Conservation (phyloP, 2,329 filamentous ascomycete genomes). For the Sporothrix protearum region DNA sequence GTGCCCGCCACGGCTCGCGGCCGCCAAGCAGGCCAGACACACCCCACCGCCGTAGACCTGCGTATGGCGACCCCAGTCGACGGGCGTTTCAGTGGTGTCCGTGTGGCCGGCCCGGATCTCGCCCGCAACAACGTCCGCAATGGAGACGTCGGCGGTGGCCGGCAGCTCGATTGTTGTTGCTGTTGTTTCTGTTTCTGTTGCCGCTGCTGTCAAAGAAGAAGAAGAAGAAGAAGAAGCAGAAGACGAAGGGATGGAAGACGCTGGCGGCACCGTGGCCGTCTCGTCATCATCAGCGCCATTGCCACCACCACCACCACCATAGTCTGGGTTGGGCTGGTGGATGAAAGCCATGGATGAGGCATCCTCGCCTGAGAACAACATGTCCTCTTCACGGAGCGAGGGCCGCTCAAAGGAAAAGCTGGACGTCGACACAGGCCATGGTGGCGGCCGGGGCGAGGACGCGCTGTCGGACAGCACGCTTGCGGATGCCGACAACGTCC, state of each 20-base stretch:
- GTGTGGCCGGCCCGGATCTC: constrained; percentile 31
- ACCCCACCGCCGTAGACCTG: constrained; percentile 57
- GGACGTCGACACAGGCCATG: constrained; percentile 14
- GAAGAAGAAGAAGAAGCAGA: too few species aligned
- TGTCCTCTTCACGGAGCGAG: background rate
- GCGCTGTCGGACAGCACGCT: background rate
- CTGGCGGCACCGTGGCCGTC: background rate
- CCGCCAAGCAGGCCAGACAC: constrained; percentile 53
- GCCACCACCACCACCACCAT: constrained; percentile 31
- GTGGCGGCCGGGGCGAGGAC: background rate
- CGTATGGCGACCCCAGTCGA: constrained; percentile 55
- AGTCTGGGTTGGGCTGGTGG: constrained; percentile 51
- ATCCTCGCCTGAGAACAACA: background rate
- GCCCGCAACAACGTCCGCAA: background rate
- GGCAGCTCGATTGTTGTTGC: background rate
- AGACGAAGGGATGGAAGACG: too few species aligned
- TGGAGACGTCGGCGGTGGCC: background rate
- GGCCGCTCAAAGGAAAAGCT: constrained; percentile 7
- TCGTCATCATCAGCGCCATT: background rate
- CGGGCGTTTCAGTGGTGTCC: constrained; percentile 33
- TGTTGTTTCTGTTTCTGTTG: background rate
- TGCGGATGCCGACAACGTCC: background rate
- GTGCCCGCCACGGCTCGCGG: constrained; percentile 44
- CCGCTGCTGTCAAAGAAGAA: background rate
- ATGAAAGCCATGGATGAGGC: constrained; percentile 38